Evolutionary conservation across 441 rosid species (phyloP).

Genomic region (Eruca vesicaria): DNA sequence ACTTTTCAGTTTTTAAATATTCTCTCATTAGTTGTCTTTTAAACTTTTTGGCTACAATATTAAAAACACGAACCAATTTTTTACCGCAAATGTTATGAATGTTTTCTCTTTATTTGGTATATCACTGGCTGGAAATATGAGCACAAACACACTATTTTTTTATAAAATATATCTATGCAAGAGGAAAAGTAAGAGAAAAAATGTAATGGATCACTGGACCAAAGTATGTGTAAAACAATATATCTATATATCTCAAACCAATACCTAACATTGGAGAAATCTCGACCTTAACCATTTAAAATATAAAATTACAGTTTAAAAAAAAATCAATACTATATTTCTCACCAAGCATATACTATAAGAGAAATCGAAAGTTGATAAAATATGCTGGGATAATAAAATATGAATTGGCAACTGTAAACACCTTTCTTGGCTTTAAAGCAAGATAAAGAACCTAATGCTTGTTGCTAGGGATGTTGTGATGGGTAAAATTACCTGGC

Average conservation of each 20-base stretch:
- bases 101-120: not conserved
- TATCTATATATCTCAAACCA: conserved; percentile 12
- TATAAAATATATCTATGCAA: not conserved
- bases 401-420: conserved; percentile 21
- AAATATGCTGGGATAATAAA: conserved; percentile 30
- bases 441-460: conserved; percentile 28
- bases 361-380: conserved; percentile 5
- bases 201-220: conserved; percentile 14
- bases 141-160: not conserved
- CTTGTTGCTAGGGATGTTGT: too few species aligned
- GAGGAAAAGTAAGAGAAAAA: not conserved
- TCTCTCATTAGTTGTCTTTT: not conserved
- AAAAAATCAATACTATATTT: not conserved
- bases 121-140: not conserved
- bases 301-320: not conserved
- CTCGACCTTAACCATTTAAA: not conserved
- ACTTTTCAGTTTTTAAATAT: not conserved
- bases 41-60: not conserved
- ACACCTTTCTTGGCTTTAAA: conserved; percentile 31
- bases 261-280: conserved; percentile 26
- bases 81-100: not conserved
- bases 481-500: too few species aligned
- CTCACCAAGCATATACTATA: conserved; percentile 33
- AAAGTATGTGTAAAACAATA: conserved; percentile 24
- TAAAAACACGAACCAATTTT: not conserved